Conservation (phyloP, 345 rosid genomes). For the Dipteronia sinensis region DNA sequence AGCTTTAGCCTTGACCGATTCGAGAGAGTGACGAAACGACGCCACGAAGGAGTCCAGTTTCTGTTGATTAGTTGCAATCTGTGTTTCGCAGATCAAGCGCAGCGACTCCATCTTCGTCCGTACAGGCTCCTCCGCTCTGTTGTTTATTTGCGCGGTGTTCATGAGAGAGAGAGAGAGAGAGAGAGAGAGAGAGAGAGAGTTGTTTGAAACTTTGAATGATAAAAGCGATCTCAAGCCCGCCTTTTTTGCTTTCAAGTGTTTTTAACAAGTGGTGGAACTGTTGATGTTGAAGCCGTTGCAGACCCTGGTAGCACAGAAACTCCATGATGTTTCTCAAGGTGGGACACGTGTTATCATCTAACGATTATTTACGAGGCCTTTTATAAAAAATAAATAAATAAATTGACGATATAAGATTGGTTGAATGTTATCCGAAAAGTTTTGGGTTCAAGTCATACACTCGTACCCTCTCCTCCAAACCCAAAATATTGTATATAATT, state of each 20-base stretch:
- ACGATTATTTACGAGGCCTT: no score
- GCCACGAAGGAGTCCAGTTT: slow-evolving; percentile 52
- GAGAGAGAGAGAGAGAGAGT: slow-evolving; percentile 1
- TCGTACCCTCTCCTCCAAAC: no score
- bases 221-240: slow-evolving; percentile 22
- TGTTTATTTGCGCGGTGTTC: slow-evolving; percentile 24
- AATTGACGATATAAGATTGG: no score
- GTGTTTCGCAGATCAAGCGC: slow-evolving; percentile 44
- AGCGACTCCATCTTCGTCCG: slow-evolving; percentile 58
- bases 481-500: no score
- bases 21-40: slow-evolving; percentile 46
- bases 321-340: background rate
- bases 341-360: slow-evolving; percentile 2
- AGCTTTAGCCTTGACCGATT: slow-evolving; percentile 48
- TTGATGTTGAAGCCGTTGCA: background rate
- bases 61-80: slow-evolving; percentile 40
- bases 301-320: background rate
- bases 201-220: slow-evolving; percentile 9
- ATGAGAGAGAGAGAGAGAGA: slow-evolving; percentile 3
- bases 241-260: slow-evolving; percentile 20
- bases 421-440: no score
- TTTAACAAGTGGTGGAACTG: background rate
- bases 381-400: no score
- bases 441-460: no score
- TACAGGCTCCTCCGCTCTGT: slow-evolving; percentile 33